Conservation (phyloP, 768 basidiomycete genomes). For the Sarcodon aspratus region DNA sequence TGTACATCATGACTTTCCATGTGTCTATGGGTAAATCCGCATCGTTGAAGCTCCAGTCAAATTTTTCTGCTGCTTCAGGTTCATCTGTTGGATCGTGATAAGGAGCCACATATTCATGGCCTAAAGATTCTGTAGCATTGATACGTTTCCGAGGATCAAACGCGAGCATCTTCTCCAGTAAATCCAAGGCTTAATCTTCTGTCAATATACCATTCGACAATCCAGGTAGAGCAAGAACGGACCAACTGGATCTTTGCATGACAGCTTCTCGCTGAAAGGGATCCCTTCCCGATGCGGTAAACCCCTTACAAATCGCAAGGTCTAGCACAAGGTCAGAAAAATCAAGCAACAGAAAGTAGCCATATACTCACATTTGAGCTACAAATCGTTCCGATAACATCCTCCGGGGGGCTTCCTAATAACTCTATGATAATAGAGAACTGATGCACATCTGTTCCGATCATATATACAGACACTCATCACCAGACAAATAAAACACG, state of each 20-base stretch:
- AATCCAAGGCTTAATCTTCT: slow-evolving; percentile 61
- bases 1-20: slow-evolving; percentile 99
- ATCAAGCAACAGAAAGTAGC: neutral
- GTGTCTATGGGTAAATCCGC: slow-evolving; percentile 97
- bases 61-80: slow-evolving; percentile 85
- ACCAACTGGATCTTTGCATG: slow-evolving; percentile 81
- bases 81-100: slow-evolving; percentile 99
- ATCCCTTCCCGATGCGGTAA: slow-evolving; percentile 93
- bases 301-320: slow-evolving; percentile 96
- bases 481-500: neutral
- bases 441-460: slow-evolving; percentile 83
- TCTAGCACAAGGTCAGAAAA: slow-evolving; percentile 35
- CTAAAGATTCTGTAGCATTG: slow-evolving; percentile 83
- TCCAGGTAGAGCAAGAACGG: slow-evolving; percentile 14
- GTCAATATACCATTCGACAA: neutral
- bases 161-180: slow-evolving; percentile 97
- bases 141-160: slow-evolving; percentile 98
- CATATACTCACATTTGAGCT: slow-evolving; percentile 80
- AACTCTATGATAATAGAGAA: slow-evolving; percentile 99
- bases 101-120: slow-evolving; percentile 89
- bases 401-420: slow-evolving; percentile 96
- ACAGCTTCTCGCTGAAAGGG: slow-evolving; percentile 90
- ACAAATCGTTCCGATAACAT: slow-evolving; percentile 97
- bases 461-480: slow-evolving; percentile 3
- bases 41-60: slow-evolving; percentile 99